These are phyloP conservation scores for Neoascochyta sp. DNA, from an alignment of 2,329 filamentous ascomycete genomes.

Conservation along the genomic window DNA sequence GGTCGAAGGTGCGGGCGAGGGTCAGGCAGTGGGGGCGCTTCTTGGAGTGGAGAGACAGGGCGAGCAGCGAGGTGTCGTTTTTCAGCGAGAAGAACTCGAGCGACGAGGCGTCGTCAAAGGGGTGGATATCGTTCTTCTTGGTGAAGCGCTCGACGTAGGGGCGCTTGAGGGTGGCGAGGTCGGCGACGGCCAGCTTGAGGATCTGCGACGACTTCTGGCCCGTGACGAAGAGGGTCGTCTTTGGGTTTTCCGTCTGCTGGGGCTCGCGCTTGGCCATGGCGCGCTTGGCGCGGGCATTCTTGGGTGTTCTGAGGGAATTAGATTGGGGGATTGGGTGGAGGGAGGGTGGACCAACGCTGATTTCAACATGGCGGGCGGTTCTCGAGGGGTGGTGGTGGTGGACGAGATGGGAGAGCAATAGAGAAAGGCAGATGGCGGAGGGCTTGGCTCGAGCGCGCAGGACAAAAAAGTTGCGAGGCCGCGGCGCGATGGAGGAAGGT, in stretches of 20 bases:
- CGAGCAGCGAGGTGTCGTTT: slow-evolving; percentile 83
- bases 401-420: too few relatives aligned
- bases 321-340: too few relatives aligned
- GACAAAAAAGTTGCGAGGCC: too few relatives aligned
- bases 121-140: slow-evolving; percentile 95
- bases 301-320: slow-evolving; percentile 61
- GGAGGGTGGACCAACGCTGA: slow-evolving; percentile 21
- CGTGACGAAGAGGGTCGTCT: slow-evolving; percentile 83
- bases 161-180: slow-evolving; percentile 79
- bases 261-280: slow-evolving; percentile 90
- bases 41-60: slow-evolving; percentile 84
- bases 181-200: slow-evolving; percentile 76
- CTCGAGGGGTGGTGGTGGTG: too few relatives aligned
- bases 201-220: slow-evolving; percentile 81
- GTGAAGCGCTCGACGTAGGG: slow-evolving; percentile 85
- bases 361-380: slow-evolving; percentile 27
- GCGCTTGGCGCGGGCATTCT: slow-evolving; percentile 87
- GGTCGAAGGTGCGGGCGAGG: slow-evolving; percentile 74
- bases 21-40: slow-evolving; percentile 93
- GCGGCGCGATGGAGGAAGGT: too few relatives aligned
- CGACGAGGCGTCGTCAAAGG: slow-evolving; percentile 83
- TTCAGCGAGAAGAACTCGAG: slow-evolving; percentile 96
- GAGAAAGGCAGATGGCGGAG: too few relatives aligned
- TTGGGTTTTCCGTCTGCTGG: slow-evolving; percentile 84
- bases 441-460: too few relatives aligned